Percentiles rank a stretch among this genome's conserved stretches.
These are phyloP conservation scores for Poa annua DNA, from an alignment of 176 grass and related monocot genomes.

Conservation along the genomic window DNA sequence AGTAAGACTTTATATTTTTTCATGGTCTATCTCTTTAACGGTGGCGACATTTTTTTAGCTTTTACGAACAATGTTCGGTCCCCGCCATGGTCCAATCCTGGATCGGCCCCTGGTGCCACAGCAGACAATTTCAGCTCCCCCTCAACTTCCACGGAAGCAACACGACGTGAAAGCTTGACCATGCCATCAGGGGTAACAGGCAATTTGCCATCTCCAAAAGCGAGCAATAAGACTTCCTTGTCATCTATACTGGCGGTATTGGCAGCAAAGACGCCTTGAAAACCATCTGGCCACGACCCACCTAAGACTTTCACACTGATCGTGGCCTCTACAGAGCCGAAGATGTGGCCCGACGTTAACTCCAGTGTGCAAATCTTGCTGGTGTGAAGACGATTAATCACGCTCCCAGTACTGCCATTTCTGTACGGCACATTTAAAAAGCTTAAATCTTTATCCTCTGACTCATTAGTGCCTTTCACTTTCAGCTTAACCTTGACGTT, in stretches of 20 bases:
- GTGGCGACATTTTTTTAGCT: too few species aligned
- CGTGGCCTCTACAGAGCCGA: not conserved
- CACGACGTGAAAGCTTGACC: not conserved
- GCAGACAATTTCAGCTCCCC: not conserved
- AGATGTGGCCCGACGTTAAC: not conserved
- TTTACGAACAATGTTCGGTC: too few species aligned
- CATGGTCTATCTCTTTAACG: too few species aligned
- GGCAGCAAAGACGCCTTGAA: not conserved
- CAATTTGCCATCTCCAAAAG: not conserved
- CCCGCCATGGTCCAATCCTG: too few species aligned
- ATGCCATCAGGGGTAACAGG: not conserved
- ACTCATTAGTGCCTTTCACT: not conserved
- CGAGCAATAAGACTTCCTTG: not conserved
- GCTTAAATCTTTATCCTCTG: conserved; percentile 1
- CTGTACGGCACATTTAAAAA: not conserved
- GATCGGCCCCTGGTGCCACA: too few species aligned
- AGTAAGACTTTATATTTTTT: too few species aligned
- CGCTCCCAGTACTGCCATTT: not conserved
- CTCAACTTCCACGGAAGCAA: not conserved
- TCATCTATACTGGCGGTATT: not conserved
- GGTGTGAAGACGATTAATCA: not conserved
- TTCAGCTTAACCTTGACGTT: not conserved
- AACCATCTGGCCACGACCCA: not conserved
- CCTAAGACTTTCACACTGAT: conserved; percentile 1
- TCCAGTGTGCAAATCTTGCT: not conserved